Evolutionary conservation across 768 basidiomycete genomes (phyloP).

Genomic region (Boletus subcaerulescens): DNA sequence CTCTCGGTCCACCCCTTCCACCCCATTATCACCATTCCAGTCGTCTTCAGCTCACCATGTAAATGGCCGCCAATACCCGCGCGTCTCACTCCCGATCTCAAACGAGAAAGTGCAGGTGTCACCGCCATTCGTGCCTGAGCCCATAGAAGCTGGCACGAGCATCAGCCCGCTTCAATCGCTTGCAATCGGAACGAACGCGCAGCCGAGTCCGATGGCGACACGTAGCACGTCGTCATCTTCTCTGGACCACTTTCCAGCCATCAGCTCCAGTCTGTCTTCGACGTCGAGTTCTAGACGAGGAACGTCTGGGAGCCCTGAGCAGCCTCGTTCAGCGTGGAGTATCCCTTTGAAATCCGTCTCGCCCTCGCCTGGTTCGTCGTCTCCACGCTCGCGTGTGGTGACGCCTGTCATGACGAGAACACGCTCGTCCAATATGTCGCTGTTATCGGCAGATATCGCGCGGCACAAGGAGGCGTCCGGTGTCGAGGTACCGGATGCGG

Average conservation of each 20-base stretch:
- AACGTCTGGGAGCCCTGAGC: slow-evolving; percentile 12
- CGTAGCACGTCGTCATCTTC: slow-evolving; percentile 22
- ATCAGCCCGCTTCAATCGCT: slow-evolving; percentile 26
- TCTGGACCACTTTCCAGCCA: slow-evolving; percentile 32
- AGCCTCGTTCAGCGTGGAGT: slow-evolving; percentile 37
- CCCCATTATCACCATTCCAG: slow-evolving; percentile 6
- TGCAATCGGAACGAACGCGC: slow-evolving; percentile 1
- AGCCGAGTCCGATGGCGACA: slow-evolving; percentile 6
- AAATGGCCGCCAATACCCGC: slow-evolving; percentile 29
- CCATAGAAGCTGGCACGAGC: slow-evolving; percentile 50
- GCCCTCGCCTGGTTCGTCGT: slow-evolving; percentile 14
- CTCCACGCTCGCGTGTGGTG: slow-evolving; percentile 14
- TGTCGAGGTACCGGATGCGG: slow-evolving; percentile 7
- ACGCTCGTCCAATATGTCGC: slow-evolving; percentile 10
- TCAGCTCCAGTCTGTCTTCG: slow-evolving; percentile 31
- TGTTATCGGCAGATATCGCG: slow-evolving; percentile 14
- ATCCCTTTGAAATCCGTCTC: slow-evolving; percentile 32
- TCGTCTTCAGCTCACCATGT: slow-evolving; percentile 20
- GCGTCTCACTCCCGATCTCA: slow-evolving; percentile 29
- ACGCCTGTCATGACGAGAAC: slow-evolving; percentile 7
- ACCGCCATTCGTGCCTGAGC: slow-evolving; percentile 47
- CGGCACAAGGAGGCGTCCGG: neutral
- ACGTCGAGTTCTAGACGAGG: slow-evolving; percentile 20
- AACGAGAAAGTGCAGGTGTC: slow-evolving; percentile 58
- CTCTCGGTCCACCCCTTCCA: slow-evolving; percentile 8